phyloP scores from a whole-genome alignment of 2,329 filamentous ascomycete species.

The Pseudocercospora vitis region DNA sequence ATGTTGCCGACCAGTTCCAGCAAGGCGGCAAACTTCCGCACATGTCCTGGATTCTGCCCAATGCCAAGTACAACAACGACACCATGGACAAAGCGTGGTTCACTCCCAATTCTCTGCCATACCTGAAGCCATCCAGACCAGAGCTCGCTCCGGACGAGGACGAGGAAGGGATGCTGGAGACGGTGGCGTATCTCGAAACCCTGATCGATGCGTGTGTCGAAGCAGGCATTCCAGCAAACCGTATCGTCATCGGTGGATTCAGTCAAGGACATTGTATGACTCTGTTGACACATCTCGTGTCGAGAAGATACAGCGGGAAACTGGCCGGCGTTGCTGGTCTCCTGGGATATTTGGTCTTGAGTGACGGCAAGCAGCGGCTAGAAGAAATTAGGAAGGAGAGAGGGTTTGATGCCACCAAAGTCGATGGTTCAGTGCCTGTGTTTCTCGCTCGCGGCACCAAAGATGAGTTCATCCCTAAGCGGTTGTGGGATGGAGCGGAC shows the following conservation, averaged over 20 bases:
- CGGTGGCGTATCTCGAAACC: slow-evolving; percentile 43
- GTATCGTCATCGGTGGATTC: slow-evolving; percentile 51
- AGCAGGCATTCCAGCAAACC: slow-evolving; percentile 43
- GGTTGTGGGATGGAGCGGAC: slow-evolving; percentile 32
- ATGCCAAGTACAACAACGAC: slow-evolving; percentile 47
- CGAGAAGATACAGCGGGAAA: slow-evolving; percentile 42
- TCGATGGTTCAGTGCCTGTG: slow-evolving; percentile 43
- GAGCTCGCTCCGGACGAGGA: slow-evolving; percentile 51
- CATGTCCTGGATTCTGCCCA: slow-evolving; percentile 51
- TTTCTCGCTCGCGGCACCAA: slow-evolving; percentile 50
- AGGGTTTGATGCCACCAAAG: slow-evolving; percentile 24
- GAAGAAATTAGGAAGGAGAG: slow-evolving; percentile 9
- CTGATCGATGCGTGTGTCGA: slow-evolving; percentile 46
- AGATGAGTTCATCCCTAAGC: slow-evolving; percentile 49
- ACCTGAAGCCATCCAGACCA: slow-evolving; percentile 41
- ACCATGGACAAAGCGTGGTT: slow-evolving; percentile 49
- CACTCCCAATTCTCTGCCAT: slow-evolving; percentile 41
- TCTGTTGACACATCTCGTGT: slow-evolving; percentile 45
- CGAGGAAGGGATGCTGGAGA: slow-evolving; percentile 45
- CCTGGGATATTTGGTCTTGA: slow-evolving; percentile 48
- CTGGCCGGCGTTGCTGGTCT: slow-evolving; percentile 43
- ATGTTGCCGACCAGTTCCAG: slow-evolving; percentile 50
- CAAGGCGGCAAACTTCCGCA: slow-evolving; percentile 48
- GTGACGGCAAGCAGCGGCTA: slow-evolving; percentile 29
- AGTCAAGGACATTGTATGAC: slow-evolving; percentile 51